Evolutionary conservation across 768 basidiomycete genomes (phyloP).

Genomic region (Xanthoconium purpureum): DNA sequence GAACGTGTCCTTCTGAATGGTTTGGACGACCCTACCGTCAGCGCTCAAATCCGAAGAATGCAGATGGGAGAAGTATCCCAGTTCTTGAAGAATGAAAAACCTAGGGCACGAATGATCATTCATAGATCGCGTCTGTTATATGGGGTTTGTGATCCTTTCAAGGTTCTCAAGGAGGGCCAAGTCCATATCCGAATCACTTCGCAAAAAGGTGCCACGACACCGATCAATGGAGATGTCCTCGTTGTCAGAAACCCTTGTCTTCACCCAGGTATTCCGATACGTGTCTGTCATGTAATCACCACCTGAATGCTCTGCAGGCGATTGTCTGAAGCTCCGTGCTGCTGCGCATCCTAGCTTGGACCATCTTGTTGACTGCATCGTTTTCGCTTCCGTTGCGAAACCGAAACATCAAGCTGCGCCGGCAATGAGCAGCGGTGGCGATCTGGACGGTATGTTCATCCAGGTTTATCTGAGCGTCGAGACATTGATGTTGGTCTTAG

Average conservation of each 20-base stretch:
- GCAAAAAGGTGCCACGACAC: slow-evolving; percentile 50
- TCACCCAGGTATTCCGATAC: slow-evolving; percentile 48
- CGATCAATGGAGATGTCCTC: slow-evolving; percentile 58
- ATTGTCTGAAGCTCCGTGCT: slow-evolving; percentile 62
- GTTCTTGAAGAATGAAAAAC: slow-evolving; percentile 52
- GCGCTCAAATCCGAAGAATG: slow-evolving; percentile 37
- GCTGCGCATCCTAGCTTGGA: slow-evolving; percentile 47
- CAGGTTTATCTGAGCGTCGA: background rate
- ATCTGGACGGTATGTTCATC: slow-evolving; percentile 47
- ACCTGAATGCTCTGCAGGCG: slow-evolving; percentile 37
- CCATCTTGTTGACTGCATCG: slow-evolving; percentile 65
- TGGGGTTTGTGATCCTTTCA: slow-evolving; percentile 66
- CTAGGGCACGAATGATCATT: slow-evolving; percentile 57
- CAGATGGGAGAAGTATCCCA: slow-evolving; percentile 51
- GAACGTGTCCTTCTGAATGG: slow-evolving; percentile 56
- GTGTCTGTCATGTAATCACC: background rate
- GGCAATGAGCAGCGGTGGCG: slow-evolving; percentile 69
- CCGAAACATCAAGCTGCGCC: slow-evolving; percentile 61
- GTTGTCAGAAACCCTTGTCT: slow-evolving; percentile 69
- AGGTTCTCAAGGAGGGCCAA: slow-evolving; percentile 59
- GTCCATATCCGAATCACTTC: slow-evolving; percentile 59
- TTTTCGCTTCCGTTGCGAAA: slow-evolving; percentile 57
- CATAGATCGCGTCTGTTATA: slow-evolving; percentile 60
- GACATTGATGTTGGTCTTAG: slow-evolving; percentile 27
- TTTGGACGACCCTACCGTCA: slow-evolving; percentile 43